Conservation (phyloP, 2,329 filamentous ascomycete genomes). For the Alternaria sp. region DNA sequence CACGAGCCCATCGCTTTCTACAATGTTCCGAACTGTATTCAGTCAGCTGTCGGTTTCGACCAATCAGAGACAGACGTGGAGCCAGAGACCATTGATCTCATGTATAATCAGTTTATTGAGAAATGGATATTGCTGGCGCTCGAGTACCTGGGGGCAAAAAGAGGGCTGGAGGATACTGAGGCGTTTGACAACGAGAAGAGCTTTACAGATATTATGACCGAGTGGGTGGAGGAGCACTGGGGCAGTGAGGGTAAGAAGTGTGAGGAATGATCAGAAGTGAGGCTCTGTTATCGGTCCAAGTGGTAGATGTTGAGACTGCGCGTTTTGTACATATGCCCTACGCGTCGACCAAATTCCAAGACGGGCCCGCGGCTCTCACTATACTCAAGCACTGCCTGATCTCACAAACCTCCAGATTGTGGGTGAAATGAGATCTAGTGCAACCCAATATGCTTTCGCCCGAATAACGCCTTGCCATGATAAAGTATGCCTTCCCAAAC, state of each 20-base stretch:
- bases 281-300: neutral
- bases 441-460: conserved; percentile 4
- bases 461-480: conserved; percentile 23
- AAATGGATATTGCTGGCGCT: conserved; percentile 80
- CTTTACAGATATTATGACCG: conserved; percentile 64
- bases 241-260: conserved; percentile 22
- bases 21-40: conserved; percentile 81
- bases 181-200: conserved; percentile 60
- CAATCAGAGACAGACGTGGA: conserved; percentile 43
- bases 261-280: neutral
- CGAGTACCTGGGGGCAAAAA: conserved; percentile 62
- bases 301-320: neutral
- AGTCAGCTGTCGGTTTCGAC: conserved; percentile 67
- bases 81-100: conserved; percentile 79
- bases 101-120: conserved; percentile 91
- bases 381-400: neutral
- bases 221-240: conserved; percentile 67
- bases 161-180: conserved; percentile 58
- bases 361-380: neutral
- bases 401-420: neutral
- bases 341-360: neutral
- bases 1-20: conserved; percentile 79
- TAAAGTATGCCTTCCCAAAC: conserved; percentile 25
- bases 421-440: neutral
- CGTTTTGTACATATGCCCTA: neutral